phyloP scores from a whole-genome alignment of 805 yeast genomes.

The Candida ortonii region DNA sequence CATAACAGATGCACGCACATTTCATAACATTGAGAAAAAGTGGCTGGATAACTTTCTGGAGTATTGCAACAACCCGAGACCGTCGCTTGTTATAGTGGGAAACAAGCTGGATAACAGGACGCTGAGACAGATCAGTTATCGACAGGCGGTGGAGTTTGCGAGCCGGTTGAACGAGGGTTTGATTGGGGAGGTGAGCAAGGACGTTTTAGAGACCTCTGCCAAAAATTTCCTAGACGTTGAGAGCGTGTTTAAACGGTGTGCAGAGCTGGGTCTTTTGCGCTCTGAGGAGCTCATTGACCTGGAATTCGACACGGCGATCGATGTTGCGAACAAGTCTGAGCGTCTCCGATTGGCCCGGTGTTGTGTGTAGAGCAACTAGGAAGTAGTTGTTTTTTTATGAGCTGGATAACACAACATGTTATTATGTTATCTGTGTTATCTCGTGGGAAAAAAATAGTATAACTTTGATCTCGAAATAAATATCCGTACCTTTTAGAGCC shows the following conservation, averaged over 20 bases:
- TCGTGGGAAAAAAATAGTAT: too few relatives aligned
- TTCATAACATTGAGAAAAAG: slow-evolving; percentile 37
- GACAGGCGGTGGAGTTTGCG: slow-evolving; percentile 33
- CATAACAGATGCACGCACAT: slow-evolving; percentile 49
- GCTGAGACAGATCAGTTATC: slow-evolving; percentile 27
- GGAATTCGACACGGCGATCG: slow-evolving; percentile 26
- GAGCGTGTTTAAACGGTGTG: slow-evolving; percentile 27
- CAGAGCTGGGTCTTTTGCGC: slow-evolving; percentile 25
- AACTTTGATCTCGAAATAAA: too few relatives aligned
- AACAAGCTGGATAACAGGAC: slow-evolving; percentile 44
- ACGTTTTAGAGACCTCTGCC: slow-evolving; percentile 31
- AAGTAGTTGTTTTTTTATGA: too few relatives aligned
- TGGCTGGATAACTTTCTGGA: slow-evolving; percentile 50
- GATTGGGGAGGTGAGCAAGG: slow-evolving; percentile 24
- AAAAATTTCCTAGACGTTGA: slow-evolving; percentile 28
- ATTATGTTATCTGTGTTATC: too few relatives aligned
- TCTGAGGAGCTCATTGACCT: slow-evolving; percentile 20
- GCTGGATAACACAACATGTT: too few relatives aligned
- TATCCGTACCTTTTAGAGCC: background rate
- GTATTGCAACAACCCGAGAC: slow-evolving; percentile 45
- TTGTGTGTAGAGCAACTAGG: slow-evolving; percentile 5
- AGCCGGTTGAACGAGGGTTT: slow-evolving; percentile 21
- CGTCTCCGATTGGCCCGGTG: slow-evolving; percentile 10
- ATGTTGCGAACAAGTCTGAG: slow-evolving; percentile 15
- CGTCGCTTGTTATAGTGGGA: slow-evolving; percentile 52